Evolutionary conservation across 2,329 filamentous ascomycete species (phyloP), one percentile per base, ranked within the genome.

Genomic region (Tricladium varicosporioides): DNA sequence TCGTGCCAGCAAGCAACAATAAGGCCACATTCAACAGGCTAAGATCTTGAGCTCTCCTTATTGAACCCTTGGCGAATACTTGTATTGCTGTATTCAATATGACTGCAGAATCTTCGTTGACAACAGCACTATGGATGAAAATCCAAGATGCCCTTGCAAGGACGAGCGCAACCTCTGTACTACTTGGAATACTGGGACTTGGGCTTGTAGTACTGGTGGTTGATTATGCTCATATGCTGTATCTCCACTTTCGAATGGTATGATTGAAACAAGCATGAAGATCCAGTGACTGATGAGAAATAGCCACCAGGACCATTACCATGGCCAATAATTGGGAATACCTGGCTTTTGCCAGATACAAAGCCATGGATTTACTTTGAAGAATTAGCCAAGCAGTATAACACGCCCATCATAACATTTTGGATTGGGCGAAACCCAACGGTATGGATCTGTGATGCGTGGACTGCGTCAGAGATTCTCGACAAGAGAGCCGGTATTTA

Each of bases 361-460:
- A 65, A 63, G 22, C 63, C 63, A 32, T 65, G 63, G 63, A 61
- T 65, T 19, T 60, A 61, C 11, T 63, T 63, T 31, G 63, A 65
- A 48, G 43, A 56, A 10, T 31, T 65, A 10, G 48, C 63, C 2
- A 62, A 63, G 31, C n/a, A 49, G 1, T 59, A 65, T 49, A 57
- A 65, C 1, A 54, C 59, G 2, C 58, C 60, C 27, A 18, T 65
- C 2, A 56, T 65, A n/a, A 65, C 63, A 15, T 62, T 62, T 31
- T 65, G 63, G 63, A 65, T 62, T 32, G 63, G 62, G 15, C 54
- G 60, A 5, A 61, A 55, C 27, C 62, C 62, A 11, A 63, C 60
- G 0, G 45, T 64, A 1, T 63, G 60, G 60, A 61, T 63, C 3
- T 60, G 56, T 43, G 60, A 63, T 48, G 62, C 62, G 1, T 61